Percentiles rank a stretch among this genome's conserved stretches.
phyloP scores from a whole-genome alignment of 2,329 filamentous ascomycete genomes.

The Rutstroemia sp. region DNA sequence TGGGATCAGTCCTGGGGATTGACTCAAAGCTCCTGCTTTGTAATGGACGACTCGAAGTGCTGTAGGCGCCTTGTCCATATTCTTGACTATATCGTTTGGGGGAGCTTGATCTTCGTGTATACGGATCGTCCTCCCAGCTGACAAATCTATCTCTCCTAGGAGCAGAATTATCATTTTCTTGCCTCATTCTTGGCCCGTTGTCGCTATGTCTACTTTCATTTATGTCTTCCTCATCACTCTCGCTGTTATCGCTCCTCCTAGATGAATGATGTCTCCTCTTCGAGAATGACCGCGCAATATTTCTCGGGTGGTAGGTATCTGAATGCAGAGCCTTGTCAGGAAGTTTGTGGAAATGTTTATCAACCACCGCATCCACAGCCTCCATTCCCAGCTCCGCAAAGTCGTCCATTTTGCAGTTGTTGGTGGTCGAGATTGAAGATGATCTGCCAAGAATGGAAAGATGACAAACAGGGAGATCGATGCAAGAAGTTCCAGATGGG shows the following conservation, averaged over 20 bases:
- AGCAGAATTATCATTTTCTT: not conserved
- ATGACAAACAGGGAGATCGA: not conserved
- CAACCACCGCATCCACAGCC: constrained; percentile 6
- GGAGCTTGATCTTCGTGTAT: no score
- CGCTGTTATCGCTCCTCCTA: not conserved
- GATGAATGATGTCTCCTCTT: not conserved
- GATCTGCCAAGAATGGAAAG: not conserved
- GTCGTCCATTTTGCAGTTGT: not conserved
- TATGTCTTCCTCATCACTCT: not conserved
- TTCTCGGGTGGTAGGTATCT: not conserved
- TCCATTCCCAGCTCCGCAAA: not conserved
- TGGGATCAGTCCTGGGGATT: no score
- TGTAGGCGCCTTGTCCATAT: no score
- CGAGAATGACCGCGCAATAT: not conserved
- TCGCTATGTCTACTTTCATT: not conserved
- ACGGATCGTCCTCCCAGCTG: no score
- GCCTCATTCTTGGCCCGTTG: not conserved
- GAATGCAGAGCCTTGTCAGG: constrained; percentile 8
- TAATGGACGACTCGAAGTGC: no score
- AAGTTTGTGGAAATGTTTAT: constrained; percentile 16
- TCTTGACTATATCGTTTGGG: no score
- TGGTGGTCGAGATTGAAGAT: not conserved
- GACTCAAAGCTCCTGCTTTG: no score
- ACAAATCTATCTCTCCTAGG: not conserved
- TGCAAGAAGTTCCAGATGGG: not conserved